Conservation (phyloP, 2,329 filamentous ascomycete genomes). For the Epichloe amarillans region DNA sequence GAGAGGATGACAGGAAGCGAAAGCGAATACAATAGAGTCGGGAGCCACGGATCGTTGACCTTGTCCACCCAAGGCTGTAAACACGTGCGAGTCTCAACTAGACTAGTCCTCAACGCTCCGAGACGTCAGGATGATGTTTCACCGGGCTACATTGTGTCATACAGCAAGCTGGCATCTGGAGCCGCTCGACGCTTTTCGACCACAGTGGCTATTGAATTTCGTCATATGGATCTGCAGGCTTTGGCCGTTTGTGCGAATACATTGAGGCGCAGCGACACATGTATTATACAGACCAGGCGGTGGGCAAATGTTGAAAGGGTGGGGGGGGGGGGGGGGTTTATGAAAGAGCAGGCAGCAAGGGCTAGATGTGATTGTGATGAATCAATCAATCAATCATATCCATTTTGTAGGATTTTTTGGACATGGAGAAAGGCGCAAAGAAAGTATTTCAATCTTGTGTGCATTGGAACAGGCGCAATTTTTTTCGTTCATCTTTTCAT, state of each 20-base stretch:
- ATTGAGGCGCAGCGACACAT: background rate
- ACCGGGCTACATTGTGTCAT: background rate
- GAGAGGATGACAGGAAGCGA: constrained; percentile 47
- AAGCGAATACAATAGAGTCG: constrained; percentile 38
- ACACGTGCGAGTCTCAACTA: too few relatives aligned
- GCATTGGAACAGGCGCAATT: constrained; percentile 1
- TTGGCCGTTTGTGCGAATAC: too few relatives aligned
- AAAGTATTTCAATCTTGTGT: background rate
- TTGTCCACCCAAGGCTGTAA: too few relatives aligned
- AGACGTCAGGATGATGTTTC: too few relatives aligned
- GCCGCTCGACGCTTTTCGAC: background rate
- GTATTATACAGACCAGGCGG: background rate
- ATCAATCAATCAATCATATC: background rate
- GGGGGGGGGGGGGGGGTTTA: too few relatives aligned
- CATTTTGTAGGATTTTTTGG: background rate
- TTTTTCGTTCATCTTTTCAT: background rate
- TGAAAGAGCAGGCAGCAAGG: background rate
- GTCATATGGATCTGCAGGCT: background rate
- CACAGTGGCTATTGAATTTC: background rate
- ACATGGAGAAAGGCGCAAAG: background rate
- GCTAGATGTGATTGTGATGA: background rate
- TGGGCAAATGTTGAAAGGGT: constrained; percentile 1
- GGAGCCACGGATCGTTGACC: background rate
- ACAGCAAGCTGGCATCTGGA: background rate
- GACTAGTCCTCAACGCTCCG: too few relatives aligned